These are phyloP conservation scores for Rhynchosporium graminicola DNA, from an alignment of 2,329 filamentous ascomycete genomes.

Conservation along the genomic window DNA sequence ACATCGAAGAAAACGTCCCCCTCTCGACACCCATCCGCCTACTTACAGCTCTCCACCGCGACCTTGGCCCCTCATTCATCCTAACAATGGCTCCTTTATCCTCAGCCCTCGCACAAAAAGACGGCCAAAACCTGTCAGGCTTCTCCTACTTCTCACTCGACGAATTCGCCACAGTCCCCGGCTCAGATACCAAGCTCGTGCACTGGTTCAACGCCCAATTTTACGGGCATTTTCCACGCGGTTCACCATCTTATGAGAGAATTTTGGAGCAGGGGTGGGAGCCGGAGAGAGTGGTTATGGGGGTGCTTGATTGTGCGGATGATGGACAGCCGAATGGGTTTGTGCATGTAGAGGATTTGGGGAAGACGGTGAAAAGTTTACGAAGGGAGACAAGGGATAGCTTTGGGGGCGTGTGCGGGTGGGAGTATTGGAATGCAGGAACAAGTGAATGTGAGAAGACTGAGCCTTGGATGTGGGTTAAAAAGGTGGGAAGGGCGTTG, in stretches of 20 bases:
- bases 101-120: constrained; percentile 60
- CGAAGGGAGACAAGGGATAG: constrained; percentile 44
- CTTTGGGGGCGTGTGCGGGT: constrained; percentile 82
- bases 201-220: constrained; percentile 88
- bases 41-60: constrained; percentile 63
- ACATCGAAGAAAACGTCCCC: constrained; percentile 76
- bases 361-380: constrained; percentile 55
- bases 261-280: constrained; percentile 66
- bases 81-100: constrained; percentile 81
- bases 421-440: constrained; percentile 85
- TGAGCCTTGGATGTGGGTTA: constrained; percentile 76
- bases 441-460: constrained; percentile 56
- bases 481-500: constrained; percentile 50
- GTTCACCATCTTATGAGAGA: constrained; percentile 49
- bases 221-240: constrained; percentile 68
- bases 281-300: constrained; percentile 71
- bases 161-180: constrained; percentile 35
- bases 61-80: constrained; percentile 69
- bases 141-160: constrained; percentile 79
- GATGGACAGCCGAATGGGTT: constrained; percentile 65
- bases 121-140: constrained; percentile 70
- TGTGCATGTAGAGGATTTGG: constrained; percentile 58
- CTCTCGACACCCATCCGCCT: constrained; percentile 63
- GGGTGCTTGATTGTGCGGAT: constrained; percentile 70
- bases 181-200: constrained; percentile 48